phyloP scores from a whole-genome alignment of 768 basidiomycete species.

The Dendrothele bispora region DNA sequence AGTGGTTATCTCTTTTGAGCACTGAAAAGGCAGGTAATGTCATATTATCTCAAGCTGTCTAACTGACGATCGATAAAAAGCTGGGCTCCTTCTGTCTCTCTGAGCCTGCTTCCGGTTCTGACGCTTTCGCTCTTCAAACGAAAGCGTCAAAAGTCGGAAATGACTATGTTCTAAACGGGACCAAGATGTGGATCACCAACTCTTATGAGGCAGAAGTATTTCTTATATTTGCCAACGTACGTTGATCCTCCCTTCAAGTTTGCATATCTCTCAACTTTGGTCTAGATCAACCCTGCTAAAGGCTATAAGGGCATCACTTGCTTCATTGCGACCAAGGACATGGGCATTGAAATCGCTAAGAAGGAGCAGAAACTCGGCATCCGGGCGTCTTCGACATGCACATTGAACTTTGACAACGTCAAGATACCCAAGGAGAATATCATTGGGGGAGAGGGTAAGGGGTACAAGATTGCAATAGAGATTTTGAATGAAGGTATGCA shows the following conservation, averaged over 20 bases:
- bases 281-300: conserved; percentile 78
- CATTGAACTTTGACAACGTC: conserved; percentile 92
- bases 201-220: conserved; percentile 89
- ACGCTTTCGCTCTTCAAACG: conserved; percentile 95
- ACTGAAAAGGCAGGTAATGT: conserved; percentile 60
- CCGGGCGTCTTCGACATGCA: conserved; percentile 92
- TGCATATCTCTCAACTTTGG: not conserved
- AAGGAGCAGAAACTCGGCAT: conserved; percentile 99
- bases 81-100: conserved; percentile 96
- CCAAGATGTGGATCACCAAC: conserved; percentile 99
- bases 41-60: not conserved
- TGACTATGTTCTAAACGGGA: conserved; percentile 88
- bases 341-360: conserved; percentile 97
- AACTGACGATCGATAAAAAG: conserved; percentile 38
- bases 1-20: conserved; percentile 84
- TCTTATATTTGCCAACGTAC: conserved; percentile 92
- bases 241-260: no score
- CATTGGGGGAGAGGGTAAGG: conserved; percentile 88
- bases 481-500: conserved; percentile 84
- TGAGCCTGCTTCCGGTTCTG: conserved; percentile 90
- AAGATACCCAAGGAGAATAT: conserved; percentile 83
- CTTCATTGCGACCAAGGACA: conserved; percentile 93
- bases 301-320: conserved; percentile 99
- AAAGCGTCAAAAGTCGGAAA: conserved; percentile 87
- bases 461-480: conserved; percentile 97